phyloP scores from a whole-genome alignment of 306 rosid genomes.

The Ziziphus jujuba region DNA sequence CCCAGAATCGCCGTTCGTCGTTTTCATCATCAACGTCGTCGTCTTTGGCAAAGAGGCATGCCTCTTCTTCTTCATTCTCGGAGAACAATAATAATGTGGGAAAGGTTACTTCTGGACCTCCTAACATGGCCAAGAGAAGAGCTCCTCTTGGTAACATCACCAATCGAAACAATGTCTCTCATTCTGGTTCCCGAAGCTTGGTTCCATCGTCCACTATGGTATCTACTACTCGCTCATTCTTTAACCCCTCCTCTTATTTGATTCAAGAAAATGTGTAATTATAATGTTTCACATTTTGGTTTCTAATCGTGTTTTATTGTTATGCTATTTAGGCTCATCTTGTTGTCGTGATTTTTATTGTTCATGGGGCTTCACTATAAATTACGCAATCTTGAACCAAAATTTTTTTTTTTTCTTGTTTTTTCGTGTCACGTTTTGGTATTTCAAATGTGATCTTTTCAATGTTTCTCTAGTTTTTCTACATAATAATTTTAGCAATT shows the following conservation, averaged over 20 bases:
- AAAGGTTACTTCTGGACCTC: constrained; percentile 35
- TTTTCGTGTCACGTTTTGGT: not conserved
- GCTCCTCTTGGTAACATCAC: constrained; percentile 84
- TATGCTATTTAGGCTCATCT: too few species aligned
- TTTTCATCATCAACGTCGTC: constrained; percentile 75
- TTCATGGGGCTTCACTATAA: not conserved
- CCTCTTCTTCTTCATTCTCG: constrained; percentile 48
- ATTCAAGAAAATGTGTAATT: not conserved
- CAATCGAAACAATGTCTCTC: constrained; percentile 48
- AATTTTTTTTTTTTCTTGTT: not conserved
- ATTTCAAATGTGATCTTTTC: not conserved
- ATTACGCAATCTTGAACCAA: not conserved
- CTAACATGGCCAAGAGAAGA: constrained; percentile 67
- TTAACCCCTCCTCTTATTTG: not conserved
- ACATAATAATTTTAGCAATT: too few species aligned
- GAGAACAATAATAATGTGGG: constrained; percentile 29
- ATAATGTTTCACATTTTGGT: not conserved
- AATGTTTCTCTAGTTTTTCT: too few species aligned
- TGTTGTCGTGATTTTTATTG: not conserved
- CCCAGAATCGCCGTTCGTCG: constrained; percentile 73
- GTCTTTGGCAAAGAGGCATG: constrained; percentile 74
- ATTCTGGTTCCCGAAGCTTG: constrained; percentile 37
- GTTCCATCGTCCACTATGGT: constrained; percentile 50
- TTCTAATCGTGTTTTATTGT: not conserved
- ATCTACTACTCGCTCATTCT: not conserved